phyloP scores from a whole-genome alignment of 257 asterid genomes.

The Plectranthus barbatus region DNA sequence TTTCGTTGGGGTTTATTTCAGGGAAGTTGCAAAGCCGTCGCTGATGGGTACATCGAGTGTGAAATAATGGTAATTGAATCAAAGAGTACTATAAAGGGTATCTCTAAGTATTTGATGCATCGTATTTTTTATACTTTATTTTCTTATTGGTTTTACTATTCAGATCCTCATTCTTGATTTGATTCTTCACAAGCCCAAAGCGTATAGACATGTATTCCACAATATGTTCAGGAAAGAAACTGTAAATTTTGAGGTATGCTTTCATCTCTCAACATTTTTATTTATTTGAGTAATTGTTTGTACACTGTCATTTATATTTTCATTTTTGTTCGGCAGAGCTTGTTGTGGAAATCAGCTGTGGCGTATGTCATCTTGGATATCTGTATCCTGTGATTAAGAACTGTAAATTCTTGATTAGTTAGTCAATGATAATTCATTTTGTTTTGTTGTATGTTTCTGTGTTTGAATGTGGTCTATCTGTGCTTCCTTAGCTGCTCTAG shows the following conservation, averaged over 20 bases:
- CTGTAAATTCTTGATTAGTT: background rate
- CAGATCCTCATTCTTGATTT: constrained; percentile 76
- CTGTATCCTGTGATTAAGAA: constrained; percentile 51
- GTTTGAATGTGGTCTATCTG: background rate
- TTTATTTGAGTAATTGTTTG: background rate
- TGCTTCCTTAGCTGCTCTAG: constrained; percentile 49
- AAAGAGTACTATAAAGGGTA: background rate
- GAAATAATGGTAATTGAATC: constrained; percentile 62
- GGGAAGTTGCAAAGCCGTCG: constrained; percentile 65
- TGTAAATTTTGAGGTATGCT: constrained; percentile 39
- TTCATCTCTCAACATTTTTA: background rate
- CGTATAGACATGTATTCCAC: constrained; percentile 75
- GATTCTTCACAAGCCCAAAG: constrained; percentile 85
- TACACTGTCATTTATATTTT: background rate
- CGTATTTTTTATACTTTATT: background rate
- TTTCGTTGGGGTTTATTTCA: constrained; percentile 8
- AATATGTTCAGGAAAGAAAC: constrained; percentile 40
- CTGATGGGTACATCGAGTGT: constrained; percentile 90
- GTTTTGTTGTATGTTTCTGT: background rate
- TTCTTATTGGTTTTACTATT: background rate
- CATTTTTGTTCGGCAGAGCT: constrained; percentile 38
- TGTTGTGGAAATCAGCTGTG: constrained; percentile 46
- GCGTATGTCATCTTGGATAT: constrained; percentile 51
- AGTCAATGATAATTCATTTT: background rate
- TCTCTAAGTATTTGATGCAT: background rate